A percentile compares a stretch with the other conserved stretches of the same genome.
Conservation (phyloP, 306 rosid genomes). For the Cucumis hystrix region DNA sequence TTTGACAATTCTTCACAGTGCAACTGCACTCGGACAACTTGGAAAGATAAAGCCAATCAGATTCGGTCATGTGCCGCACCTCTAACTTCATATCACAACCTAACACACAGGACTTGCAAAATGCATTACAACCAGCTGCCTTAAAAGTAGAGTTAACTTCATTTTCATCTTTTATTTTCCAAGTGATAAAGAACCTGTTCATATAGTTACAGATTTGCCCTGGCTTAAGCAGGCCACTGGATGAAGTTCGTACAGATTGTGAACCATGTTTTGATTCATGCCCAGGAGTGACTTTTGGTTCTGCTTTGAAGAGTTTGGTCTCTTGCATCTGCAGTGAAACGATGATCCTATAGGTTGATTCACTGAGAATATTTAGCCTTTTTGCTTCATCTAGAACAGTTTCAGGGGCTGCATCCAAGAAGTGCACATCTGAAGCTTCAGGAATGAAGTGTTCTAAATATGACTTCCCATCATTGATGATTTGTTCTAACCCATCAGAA, state of each 20-base stretch:
- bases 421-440: slow-evolving; percentile 51
- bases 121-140: not conserved
- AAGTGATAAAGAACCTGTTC: slow-evolving; percentile 58
- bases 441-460: slow-evolving; percentile 25
- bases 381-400: slow-evolving; percentile 57
- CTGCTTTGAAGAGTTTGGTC: slow-evolving; percentile 47
- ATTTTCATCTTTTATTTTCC: slow-evolving; percentile 37
- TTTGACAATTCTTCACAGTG: slow-evolving; percentile 15
- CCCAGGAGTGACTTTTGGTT: slow-evolving; percentile 21
- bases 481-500: slow-evolving; percentile 27
- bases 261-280: slow-evolving; percentile 20
- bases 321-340: slow-evolving; percentile 52
- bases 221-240: slow-evolving; percentile 28
- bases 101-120: slow-evolving; percentile 27
- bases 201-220: slow-evolving; percentile 58
- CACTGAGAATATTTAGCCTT: slow-evolving; percentile 43
- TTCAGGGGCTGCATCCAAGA: slow-evolving; percentile 42
- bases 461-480: slow-evolving; percentile 40
- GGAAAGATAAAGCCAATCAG: slow-evolving; percentile 83
- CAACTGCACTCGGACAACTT: slow-evolving; percentile 28
- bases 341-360: slow-evolving; percentile 38
- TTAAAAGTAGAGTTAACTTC: not conserved
- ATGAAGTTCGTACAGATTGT: slow-evolving; percentile 14
- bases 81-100: slow-evolving; percentile 15
- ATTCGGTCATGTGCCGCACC: slow-evolving; percentile 68